Conservation (phyloP, 345 rosid species). For the Toxicodendron radicans region DNA sequence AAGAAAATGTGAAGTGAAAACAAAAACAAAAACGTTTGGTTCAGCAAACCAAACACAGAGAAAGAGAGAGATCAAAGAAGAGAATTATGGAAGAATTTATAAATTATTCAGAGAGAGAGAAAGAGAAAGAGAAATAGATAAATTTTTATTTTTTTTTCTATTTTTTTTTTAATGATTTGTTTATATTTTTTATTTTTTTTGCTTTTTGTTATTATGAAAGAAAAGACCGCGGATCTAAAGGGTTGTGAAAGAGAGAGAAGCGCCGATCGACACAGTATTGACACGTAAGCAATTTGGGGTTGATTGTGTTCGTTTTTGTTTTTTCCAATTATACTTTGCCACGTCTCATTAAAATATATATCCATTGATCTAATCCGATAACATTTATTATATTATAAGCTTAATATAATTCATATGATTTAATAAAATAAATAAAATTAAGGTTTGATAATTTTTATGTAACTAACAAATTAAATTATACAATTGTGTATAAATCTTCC, state of each 20-base stretch:
- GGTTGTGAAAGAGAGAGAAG: constrained; percentile 16
- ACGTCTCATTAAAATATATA: no score
- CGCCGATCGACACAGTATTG: neutral
- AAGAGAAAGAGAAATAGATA: neutral
- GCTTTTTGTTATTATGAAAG: constrained; percentile 19
- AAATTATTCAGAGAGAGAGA: neutral
- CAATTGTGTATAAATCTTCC: no score
- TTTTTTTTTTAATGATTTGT: constrained; percentile 20
- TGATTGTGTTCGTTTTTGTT: neutral
- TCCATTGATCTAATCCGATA: no score
- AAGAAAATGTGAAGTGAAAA: neutral
- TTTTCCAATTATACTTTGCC: neutral
- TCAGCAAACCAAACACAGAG: constrained; percentile 6
- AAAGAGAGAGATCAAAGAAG: constrained; percentile 4
- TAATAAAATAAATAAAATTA: no score
- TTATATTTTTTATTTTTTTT: constrained; percentile 10
- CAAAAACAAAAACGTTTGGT: neutral
- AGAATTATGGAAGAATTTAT: constrained; percentile 13
- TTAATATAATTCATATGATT: no score
- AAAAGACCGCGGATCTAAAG: constrained; percentile 39
- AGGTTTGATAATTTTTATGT: no score
- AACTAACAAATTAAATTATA: no score
- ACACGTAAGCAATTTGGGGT: constrained; percentile 25
- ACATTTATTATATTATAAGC: no score
- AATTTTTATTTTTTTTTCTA: constrained; percentile 9